Evolutionary conservation across 495 filamentous ascomycete genomes (phyloP).

Genomic region (Aspergillus cavernicola): DNA sequence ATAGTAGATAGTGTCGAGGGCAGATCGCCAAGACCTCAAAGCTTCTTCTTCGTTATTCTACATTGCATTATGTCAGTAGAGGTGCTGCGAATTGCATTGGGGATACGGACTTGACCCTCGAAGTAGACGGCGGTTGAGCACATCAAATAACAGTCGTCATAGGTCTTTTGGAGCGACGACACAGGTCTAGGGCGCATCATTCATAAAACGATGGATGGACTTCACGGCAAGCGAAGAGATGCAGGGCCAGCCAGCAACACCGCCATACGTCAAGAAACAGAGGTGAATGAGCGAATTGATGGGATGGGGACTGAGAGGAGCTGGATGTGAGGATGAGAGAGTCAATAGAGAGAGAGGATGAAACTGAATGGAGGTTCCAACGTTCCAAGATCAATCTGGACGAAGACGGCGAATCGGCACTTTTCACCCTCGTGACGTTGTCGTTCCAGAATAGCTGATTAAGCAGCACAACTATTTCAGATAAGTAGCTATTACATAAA

Average conservation of each 20-base stretch:
- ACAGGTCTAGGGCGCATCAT: conserved; percentile 81
- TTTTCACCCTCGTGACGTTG: conserved; percentile 41
- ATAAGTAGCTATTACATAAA: neutral
- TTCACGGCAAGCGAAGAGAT: conserved; percentile 9
- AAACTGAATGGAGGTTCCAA: neutral
- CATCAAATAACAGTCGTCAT: conserved; percentile 90
- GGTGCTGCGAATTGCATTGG: neutral
- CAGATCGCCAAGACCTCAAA: conserved; percentile 84
- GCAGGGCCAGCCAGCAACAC: conserved; percentile 24
- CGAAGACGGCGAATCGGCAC: conserved; percentile 2
- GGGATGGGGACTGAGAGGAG: neutral
- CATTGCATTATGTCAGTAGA: neutral
- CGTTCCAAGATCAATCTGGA: neutral
- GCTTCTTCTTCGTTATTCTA: conserved; percentile 93
- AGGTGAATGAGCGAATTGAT: neutral
- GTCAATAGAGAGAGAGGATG: neutral
- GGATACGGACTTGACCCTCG: conserved; percentile 68
- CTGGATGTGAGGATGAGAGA: neutral
- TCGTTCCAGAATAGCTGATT: conserved; percentile 14
- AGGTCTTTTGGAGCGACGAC: conserved; percentile 90
- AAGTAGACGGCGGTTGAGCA: conserved; percentile 96
- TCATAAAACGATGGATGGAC: conserved; percentile 16
- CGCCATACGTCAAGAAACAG: conserved; percentile 13
- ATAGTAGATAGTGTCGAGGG: conserved; percentile 87
- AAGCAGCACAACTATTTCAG: conserved; percentile 14